Conservation (phyloP, 371 early-diverging fungal species). For the Mortierella sp. region DNA sequence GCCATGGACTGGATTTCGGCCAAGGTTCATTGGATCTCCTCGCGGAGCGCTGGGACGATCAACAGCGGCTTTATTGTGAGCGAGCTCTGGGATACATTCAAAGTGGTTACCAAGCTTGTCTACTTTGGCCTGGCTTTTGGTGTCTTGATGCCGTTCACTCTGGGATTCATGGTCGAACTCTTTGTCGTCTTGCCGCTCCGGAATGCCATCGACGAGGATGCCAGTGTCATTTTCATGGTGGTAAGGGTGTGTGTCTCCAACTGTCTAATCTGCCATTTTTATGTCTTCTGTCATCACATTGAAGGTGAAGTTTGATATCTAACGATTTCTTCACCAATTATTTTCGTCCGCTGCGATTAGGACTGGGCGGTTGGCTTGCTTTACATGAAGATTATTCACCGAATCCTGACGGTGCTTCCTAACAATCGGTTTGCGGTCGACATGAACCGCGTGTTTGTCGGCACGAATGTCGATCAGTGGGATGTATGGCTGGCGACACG, state of each 20-base stretch:
- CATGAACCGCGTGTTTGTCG: conserved; percentile 32
- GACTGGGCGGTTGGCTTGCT: conserved; percentile 46
- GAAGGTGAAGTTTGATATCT: neutral
- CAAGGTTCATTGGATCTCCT: conserved; percentile 1
- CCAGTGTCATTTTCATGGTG: conserved; percentile 27
- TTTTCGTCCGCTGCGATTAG: neutral
- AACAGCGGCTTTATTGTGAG: conserved; percentile 19
- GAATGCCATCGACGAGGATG: conserved; percentile 12
- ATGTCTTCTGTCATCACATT: neutral
- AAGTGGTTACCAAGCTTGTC: neutral
- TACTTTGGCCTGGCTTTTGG: conserved; percentile 40
- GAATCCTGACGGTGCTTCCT: conserved; percentile 27
- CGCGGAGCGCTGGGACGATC: conserved; percentile 21
- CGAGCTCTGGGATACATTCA: neutral
- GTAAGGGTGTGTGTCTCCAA: conserved; percentile 13
- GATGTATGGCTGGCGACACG: conserved; percentile 28
- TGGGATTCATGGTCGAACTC: conserved; percentile 43
- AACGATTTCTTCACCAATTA: too few relatives aligned
- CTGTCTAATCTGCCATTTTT: too few relatives aligned
- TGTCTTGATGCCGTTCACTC: conserved; percentile 25
- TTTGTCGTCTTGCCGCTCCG: conserved; percentile 41
- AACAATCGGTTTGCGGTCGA: conserved; percentile 24
- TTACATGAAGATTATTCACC: conserved; percentile 35
- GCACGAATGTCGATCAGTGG: conserved; percentile 32
- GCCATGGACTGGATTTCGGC: conserved; percentile 1